Conservation (phyloP, 345 rosid species). For the Linum lewisii region DNA sequence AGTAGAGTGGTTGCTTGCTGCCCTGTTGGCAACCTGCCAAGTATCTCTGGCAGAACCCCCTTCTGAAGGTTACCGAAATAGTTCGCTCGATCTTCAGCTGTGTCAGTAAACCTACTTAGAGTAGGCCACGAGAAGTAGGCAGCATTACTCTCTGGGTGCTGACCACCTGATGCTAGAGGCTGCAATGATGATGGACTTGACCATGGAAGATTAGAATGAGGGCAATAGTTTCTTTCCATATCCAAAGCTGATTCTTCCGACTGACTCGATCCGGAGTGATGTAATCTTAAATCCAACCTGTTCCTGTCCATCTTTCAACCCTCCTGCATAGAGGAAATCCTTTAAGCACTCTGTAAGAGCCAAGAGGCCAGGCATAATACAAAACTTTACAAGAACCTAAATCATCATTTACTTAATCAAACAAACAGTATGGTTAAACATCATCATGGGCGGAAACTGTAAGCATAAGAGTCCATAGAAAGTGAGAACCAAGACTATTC, state of each 20-base stretch:
- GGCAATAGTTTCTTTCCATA: slow-evolving; percentile 50
- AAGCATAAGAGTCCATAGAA: no score
- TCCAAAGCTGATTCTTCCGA: slow-evolving; percentile 69
- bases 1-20: slow-evolving; percentile 83
- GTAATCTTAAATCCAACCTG: slow-evolving; percentile 36
- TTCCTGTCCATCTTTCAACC: slow-evolving; percentile 44
- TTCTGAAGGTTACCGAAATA: slow-evolving; percentile 92
- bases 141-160: slow-evolving; percentile 76
- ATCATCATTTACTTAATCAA: not conserved
- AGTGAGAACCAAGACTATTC: no score
- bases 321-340: slow-evolving; percentile 22
- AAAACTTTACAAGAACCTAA: not conserved
- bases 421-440: no score
- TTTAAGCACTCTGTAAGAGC: not conserved
- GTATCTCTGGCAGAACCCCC: slow-evolving; percentile 73
- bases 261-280: slow-evolving; percentile 50
- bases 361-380: no score
- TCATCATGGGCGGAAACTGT: no score
- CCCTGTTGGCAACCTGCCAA: slow-evolving; percentile 65
- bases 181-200: slow-evolving; percentile 52
- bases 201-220: slow-evolving; percentile 37
- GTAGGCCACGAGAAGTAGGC: slow-evolving; percentile 97
- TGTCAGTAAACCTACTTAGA: slow-evolving; percentile 65
- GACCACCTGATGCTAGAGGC: slow-evolving; percentile 65
- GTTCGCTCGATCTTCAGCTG: slow-evolving; percentile 87